Evolutionary conservation across 2,329 filamentous ascomycete species (phyloP), one percentile per base, ranked within the genome.

Genomic region (Hypoxylon sp.): DNA sequence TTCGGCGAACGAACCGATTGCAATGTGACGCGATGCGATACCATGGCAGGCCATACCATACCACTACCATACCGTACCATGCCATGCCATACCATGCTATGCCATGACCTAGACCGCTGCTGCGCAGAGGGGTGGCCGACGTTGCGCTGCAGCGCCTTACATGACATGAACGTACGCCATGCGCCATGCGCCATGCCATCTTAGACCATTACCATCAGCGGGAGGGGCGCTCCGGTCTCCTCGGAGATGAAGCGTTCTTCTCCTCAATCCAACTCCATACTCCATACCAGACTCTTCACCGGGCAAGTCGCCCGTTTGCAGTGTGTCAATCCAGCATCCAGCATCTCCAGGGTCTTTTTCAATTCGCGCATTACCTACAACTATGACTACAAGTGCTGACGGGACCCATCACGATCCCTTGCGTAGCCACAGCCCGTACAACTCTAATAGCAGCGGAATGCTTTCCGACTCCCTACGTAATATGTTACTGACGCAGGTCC

Each of bases 71-170:
- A 27, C 24, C 24, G 19, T 42, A n/a, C n/a, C n/a, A 17, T 44
- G n/a, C 17, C 15, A 44, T 37, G 32, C 13, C 13, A 44, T 42
- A 6, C 39, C 2, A 19, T 19, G 6, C 39, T 44, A 44, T 44
- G 35, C 47, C 55, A 39, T 58, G 42, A 59, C 50, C 53, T 55
- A 63, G 64, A 55, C 54, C 64, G 50, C 62, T 44, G 39, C 53
- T 44, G 31, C 61, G 17, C 54, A 27, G 44, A 65, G 62, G 65
- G 48, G 60, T 70, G 65, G 32, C 54, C 65, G 62, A 68, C 55
- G 68, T 42, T 44, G 39, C 53, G 53, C 66, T 65, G 46, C 68
- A 68, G 51, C 31, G 62, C 62, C 42, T 59, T 55, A 62, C 62
- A 62, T 53, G 52, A 46, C 64, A 61, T 57, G 55, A 51, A 60